Conservation (phyloP, 2,329 filamentous ascomycete genomes). For the Xylaria sp. region DNA sequence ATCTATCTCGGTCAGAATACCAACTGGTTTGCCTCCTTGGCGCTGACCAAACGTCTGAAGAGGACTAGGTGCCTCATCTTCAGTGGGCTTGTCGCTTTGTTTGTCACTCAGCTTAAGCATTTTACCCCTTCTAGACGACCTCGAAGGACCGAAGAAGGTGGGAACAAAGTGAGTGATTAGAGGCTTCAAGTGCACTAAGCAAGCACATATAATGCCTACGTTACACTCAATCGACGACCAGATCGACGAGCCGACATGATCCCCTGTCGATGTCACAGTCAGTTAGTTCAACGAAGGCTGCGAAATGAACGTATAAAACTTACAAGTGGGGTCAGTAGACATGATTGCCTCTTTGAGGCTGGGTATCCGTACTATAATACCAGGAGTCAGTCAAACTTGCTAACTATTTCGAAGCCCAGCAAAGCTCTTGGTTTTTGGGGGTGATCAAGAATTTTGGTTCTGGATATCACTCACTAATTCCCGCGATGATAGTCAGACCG, state of each 20-base stretch:
- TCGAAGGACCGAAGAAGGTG: neutral
- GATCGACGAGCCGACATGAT: conserved; percentile 20
- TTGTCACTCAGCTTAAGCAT: conserved; percentile 19
- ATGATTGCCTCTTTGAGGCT: conserved; percentile 15
- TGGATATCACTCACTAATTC: conserved; percentile 12
- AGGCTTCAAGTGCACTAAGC: conserved; percentile 22
- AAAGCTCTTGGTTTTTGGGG: too few species aligned
- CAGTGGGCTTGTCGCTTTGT: conserved; percentile 16
- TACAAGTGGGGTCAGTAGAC: conserved; percentile 18
- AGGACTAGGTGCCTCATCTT: conserved; percentile 5
- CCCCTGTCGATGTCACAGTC: conserved; percentile 3
- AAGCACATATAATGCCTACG: conserved; percentile 21
- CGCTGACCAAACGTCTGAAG: conserved; percentile 24
- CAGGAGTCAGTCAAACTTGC: neutral
- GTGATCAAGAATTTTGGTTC: too few species aligned
- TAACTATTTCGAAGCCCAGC: neutral
- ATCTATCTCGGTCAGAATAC: conserved; percentile 20
- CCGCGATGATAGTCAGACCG: conserved; percentile 23
- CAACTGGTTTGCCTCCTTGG: conserved; percentile 10
- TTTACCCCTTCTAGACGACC: conserved; percentile 5
- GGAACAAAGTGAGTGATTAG: conserved; percentile 41
- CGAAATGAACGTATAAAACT: neutral
- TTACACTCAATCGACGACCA: conserved; percentile 27
- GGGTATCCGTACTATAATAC: conserved; percentile 12
- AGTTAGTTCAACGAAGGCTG: neutral